Conservation (phyloP, 2,329 filamentous ascomycete genomes). For the Pseudofabraea citricarpa region DNA sequence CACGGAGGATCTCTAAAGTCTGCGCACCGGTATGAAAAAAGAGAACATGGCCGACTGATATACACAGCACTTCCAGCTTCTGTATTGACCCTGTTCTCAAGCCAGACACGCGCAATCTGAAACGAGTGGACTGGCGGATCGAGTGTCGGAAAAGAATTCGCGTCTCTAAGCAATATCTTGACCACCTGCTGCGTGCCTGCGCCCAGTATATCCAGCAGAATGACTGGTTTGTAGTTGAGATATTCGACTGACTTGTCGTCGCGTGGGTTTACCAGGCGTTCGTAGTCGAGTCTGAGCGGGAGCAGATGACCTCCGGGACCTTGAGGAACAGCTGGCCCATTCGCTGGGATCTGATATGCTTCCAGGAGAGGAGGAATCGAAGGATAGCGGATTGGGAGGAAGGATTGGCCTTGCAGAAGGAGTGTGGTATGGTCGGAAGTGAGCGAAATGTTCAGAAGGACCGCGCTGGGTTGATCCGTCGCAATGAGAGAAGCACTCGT, state of each 20-base stretch:
- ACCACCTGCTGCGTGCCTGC: slow-evolving; percentile 3
- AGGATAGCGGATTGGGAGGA: neutral
- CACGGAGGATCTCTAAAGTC: neutral
- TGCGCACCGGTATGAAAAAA: neutral
- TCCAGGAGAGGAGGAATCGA: neutral
- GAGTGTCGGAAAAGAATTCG: neutral
- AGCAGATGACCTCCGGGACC: neutral
- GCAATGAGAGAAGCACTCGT: neutral
- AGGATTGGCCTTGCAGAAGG: neutral
- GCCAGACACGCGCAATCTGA: neutral
- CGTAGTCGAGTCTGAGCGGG: slow-evolving; percentile 5
- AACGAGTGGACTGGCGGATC: neutral
- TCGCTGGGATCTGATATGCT: neutral
- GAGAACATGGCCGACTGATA: neutral
- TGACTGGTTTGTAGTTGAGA: slow-evolving; percentile 1
- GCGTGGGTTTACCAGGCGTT: slow-evolving; percentile 4
- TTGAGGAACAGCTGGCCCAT: neutral
- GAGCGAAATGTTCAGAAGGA: neutral
- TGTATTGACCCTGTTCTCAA: neutral
- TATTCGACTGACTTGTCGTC: slow-evolving; percentile 7
- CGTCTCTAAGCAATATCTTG: neutral
- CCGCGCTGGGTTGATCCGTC: neutral
- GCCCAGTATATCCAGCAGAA: slow-evolving; percentile 8
- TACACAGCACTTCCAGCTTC: neutral
- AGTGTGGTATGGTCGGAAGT: neutral